Conservation (phyloP, 2,329 filamentous ascomycete genomes). For the Penicillium glabrum region DNA sequence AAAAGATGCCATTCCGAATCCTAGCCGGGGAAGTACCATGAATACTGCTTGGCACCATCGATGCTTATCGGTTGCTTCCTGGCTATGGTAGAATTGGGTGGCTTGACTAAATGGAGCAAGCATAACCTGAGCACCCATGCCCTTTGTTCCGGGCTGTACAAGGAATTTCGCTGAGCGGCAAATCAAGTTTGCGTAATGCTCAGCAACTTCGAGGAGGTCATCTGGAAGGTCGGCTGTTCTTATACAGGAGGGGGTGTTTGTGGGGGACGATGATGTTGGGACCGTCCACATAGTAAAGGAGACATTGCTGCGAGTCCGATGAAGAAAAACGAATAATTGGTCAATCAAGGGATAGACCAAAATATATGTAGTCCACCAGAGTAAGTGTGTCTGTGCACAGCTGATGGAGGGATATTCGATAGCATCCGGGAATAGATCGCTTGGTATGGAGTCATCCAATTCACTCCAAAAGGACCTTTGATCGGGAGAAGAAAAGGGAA, state of each 20-base stretch:
- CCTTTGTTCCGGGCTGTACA: conserved; percentile 20
- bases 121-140: conserved; percentile 17
- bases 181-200: conserved; percentile 18
- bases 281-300: background rate
- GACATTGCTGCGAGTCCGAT: background rate
- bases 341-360: conserved; percentile 22
- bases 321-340: conserved; percentile 13
- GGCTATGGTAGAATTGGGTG: conserved; percentile 19
- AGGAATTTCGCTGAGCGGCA: conserved; percentile 20
- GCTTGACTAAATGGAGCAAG: conserved; percentile 20
- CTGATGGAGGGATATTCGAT: conserved; percentile 3
- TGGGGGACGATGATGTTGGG: background rate
- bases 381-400: conserved; percentile 18
- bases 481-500: conserved; percentile 3
- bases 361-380: conserved; percentile 16
- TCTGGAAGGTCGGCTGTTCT: background rate
- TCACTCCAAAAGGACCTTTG: conserved; percentile 4
- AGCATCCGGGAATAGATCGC: conserved; percentile 9
- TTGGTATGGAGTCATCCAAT: conserved; percentile 11
- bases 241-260: background rate
- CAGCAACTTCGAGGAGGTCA: conserved; percentile 15
- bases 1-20: conserved; percentile 18
- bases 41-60: conserved; percentile 21
- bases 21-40: conserved; percentile 9
- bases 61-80: conserved; percentile 11